A percentile compares a stretch with the other conserved stretches of the same genome.
Evolutionary conservation across 2,329 filamentous ascomycete species (phyloP).

Genomic region (Colletotrichum magnum): DNA sequence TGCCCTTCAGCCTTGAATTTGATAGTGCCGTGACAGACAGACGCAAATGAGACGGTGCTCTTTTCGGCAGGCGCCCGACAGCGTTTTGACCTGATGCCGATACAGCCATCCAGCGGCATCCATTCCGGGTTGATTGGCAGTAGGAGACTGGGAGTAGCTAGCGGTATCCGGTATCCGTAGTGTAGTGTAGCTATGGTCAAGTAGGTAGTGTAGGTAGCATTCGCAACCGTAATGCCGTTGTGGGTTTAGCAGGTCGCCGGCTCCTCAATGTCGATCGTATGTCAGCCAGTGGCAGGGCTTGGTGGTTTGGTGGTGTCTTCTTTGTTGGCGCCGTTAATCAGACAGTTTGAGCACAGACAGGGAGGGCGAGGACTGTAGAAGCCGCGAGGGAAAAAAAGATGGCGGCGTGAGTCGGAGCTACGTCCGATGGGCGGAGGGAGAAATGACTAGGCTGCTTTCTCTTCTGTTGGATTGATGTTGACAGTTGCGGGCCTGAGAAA

Average conservation of each 20-base stretch:
- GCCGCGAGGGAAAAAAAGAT: neutral
- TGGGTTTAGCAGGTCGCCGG: conserved; percentile 10
- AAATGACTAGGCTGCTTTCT: conserved; percentile 2
- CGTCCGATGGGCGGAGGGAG: conserved; percentile 13
- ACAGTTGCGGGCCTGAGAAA: neutral
- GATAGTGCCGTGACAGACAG: neutral
- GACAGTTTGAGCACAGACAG: conserved; percentile 29
- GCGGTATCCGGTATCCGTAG: too few species aligned
- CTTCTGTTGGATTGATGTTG: neutral
- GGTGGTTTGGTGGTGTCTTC: neutral
- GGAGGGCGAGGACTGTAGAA: conserved; percentile 16
- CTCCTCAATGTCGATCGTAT: conserved; percentile 30
- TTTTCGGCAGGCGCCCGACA: neutral
- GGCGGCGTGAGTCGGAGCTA: conserved; percentile 27
- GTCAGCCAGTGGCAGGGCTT: conserved; percentile 18
- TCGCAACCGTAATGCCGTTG: neutral
- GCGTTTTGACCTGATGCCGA: too few species aligned
- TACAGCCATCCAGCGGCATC: conserved; percentile 1
- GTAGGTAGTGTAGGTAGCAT: neutral
- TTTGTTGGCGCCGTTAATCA: conserved; percentile 18
- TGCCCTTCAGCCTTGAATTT: neutral
- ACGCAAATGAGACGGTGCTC: neutral
- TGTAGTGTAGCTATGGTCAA: neutral
- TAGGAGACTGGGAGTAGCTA: too few species aligned
- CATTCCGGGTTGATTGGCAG: neutral